These are phyloP conservation scores for Coniochaeta hoffmannii DNA, from an alignment of 2,329 filamentous ascomycete genomes.

Conservation along the genomic window DNA sequence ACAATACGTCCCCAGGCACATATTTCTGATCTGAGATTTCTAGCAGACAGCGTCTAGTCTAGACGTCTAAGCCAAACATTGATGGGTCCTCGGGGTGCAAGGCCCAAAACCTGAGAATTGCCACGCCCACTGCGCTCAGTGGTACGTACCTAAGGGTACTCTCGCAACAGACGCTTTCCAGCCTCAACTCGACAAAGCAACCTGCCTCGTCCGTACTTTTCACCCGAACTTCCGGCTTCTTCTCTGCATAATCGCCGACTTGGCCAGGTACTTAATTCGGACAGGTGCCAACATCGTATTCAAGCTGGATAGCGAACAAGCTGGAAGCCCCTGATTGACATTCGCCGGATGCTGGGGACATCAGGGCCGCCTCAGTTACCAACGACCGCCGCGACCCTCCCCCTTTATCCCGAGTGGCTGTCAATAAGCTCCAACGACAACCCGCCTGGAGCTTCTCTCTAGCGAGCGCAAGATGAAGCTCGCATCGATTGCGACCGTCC, in stretches of 20 bases:
- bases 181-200: not conserved
- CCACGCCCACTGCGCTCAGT: not conserved
- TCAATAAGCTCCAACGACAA: not conserved
- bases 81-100: no score
- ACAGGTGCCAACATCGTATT: not conserved
- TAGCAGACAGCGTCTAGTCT: not conserved
- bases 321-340: not conserved
- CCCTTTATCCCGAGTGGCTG: not conserved
- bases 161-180: not conserved
- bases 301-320: no score
- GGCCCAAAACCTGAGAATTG: not conserved
- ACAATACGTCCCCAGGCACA: not conserved
- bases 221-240: not conserved
- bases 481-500: slow-evolving; percentile 32
- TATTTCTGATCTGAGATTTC: not conserved
- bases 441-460: not conserved
- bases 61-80: no score
- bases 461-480: slow-evolving; percentile 36
- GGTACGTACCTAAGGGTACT: not conserved
- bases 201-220: not conserved
- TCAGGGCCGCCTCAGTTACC: not conserved
- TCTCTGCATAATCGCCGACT: not conserved
- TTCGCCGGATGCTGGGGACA: not conserved
- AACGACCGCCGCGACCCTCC: not conserved
- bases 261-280: not conserved